Percentiles rank a stretch among this genome's conserved stretches.
These are phyloP conservation scores for Chaetomium globosum DNA, from an alignment of 2,329 filamentous ascomycete genomes.

Conservation along the genomic window DNA sequence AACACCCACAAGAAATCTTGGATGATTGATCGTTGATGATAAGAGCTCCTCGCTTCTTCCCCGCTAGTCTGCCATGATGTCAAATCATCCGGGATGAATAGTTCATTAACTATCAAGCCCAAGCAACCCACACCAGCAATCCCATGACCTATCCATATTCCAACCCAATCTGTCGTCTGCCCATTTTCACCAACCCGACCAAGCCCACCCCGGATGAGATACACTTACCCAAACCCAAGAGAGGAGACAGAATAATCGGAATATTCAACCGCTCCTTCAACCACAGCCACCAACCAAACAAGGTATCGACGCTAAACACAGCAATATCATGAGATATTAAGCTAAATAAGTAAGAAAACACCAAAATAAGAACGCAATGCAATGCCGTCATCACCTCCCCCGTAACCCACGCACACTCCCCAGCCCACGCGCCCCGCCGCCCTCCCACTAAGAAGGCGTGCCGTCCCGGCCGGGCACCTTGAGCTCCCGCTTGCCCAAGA, in stretches of 20 bases:
- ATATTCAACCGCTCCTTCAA: neutral
- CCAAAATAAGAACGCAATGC: neutral
- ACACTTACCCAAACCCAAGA: neutral
- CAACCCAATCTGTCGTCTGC: neutral
- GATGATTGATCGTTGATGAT: neutral
- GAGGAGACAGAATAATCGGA: neutral
- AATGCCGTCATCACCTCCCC: neutral
- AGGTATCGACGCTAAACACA: conserved; percentile 13
- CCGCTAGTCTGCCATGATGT: neutral
- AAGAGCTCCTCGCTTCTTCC: neutral
- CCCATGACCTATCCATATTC: neutral
- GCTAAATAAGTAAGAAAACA: neutral
- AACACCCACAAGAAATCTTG: neutral
- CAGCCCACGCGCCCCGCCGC: neutral
- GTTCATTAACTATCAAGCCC: neutral
- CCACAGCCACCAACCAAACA: conserved; percentile 2
- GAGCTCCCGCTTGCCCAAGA: conserved; percentile 20
- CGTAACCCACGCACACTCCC: neutral
- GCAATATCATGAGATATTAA: neutral
- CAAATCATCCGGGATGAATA: neutral
- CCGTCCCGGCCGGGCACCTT: conserved; percentile 9
- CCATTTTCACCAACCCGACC: neutral
- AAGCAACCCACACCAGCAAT: neutral
- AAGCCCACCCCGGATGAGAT: neutral
- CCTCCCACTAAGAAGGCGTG: conserved; percentile 17